These are phyloP conservation scores for Solanum hybrid DNA, from an alignment of 305 asterid species.

Conservation along the genomic window DNA sequence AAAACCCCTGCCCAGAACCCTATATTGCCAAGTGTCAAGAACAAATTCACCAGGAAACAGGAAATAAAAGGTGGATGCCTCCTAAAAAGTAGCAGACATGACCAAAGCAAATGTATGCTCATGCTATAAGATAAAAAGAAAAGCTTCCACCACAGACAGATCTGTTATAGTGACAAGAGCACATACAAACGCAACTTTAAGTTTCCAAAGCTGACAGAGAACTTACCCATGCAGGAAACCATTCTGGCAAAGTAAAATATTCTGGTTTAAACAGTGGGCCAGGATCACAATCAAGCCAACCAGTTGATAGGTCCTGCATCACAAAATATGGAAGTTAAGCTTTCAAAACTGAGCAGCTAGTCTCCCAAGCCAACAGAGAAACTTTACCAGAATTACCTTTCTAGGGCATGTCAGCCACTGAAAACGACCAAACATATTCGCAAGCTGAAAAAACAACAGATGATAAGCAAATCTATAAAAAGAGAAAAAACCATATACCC, in stretches of 20 bases:
- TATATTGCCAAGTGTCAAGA: not conserved
- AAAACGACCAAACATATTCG: constrained; percentile 65
- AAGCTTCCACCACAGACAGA: not conserved
- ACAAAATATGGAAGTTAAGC: not conserved
- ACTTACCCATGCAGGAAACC: constrained; percentile 82
- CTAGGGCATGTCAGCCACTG: constrained; percentile 97
- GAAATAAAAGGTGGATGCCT: not conserved
- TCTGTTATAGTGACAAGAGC: not conserved
- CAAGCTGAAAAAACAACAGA: constrained; percentile 48
- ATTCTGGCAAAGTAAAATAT: constrained; percentile 48
- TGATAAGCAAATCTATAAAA: not conserved
- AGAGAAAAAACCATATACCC: not conserved
- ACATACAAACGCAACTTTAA: not conserved
- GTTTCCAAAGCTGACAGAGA: not conserved
- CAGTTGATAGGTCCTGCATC: constrained; percentile 78
- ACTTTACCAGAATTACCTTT: constrained; percentile 40
- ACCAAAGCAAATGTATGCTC: not conserved
- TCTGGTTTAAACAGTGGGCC: constrained; percentile 55
- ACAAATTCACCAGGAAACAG: not conserved
- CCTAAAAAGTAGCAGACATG: not conserved
- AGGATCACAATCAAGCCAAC: constrained; percentile 97
- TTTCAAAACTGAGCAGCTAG: not conserved
- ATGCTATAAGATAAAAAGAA: not conserved
- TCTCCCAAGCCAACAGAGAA: not conserved
- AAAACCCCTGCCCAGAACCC: not conserved